These are phyloP conservation scores for Hygrophila difformis DNA, from an alignment of 257 asterid species.

Conservation along the genomic window DNA sequence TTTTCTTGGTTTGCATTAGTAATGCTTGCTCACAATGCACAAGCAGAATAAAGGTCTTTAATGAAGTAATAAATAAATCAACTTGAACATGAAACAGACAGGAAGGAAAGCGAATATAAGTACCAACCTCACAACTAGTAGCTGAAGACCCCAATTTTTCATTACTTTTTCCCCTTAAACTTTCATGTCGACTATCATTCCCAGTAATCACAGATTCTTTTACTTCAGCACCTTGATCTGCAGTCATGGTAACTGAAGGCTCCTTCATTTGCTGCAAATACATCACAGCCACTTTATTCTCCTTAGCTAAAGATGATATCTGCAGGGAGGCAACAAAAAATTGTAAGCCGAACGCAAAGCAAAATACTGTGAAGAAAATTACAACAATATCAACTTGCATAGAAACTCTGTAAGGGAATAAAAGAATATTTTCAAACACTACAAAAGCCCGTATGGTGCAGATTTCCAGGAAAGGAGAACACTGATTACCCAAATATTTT, in stretches of 20 bases:
- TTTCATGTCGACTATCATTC: constrained; percentile 18
- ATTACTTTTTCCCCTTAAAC: constrained; percentile 14
- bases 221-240: constrained; percentile 23
- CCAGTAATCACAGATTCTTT: constrained; percentile 11
- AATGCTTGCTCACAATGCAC: no score
- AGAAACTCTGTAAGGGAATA: constrained; percentile 35
- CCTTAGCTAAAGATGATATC: constrained; percentile 40
- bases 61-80: no score
- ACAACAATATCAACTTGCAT: constrained; percentile 1
- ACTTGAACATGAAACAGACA: no score
- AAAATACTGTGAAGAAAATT: background rate
- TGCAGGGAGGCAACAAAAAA: constrained; percentile 4
- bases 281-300: constrained; percentile 27
- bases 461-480: background rate
- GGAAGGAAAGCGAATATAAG: constrained; percentile 1
- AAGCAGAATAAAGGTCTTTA: no score
- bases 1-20: no score
- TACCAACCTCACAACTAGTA: constrained; percentile 28
- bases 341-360: background rate
- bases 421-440: no score
- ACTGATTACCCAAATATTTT: background rate
- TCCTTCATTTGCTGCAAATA: constrained; percentile 23
- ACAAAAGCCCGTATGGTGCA: background rate
- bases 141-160: constrained; percentile 19
- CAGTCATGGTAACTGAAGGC: constrained; percentile 18